Conservation (phyloP, 1,284 basidiomycete species). For the Austroboletus niveus region DNA sequence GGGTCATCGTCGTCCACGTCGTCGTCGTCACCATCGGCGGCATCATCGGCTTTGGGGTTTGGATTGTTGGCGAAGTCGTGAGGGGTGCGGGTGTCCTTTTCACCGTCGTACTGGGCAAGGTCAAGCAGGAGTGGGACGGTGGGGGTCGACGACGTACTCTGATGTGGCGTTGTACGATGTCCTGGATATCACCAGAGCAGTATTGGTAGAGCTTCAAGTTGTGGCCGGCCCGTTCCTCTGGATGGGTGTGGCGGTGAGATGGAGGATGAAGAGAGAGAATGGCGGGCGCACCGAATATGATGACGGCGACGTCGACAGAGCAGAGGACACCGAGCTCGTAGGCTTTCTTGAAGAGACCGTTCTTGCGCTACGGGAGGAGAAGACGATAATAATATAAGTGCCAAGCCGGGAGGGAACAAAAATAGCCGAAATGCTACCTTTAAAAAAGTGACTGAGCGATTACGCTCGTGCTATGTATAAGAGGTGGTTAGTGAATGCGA, state of each 20-base stretch:
- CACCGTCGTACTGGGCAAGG: slow-evolving; percentile 47
- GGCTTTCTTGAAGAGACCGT: slow-evolving; percentile 88
- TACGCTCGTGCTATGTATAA: slow-evolving; percentile 78
- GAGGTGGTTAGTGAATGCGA: slow-evolving; percentile 21
- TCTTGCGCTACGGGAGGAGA: slow-evolving; percentile 62
- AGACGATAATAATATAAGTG: slow-evolving; percentile 41
- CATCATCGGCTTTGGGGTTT: slow-evolving; percentile 38
- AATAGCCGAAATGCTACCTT: slow-evolving; percentile 64
- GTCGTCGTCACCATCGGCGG: slow-evolving; percentile 43
- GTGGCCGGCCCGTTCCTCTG: slow-evolving; percentile 53
- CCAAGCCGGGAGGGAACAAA: slow-evolving; percentile 47
- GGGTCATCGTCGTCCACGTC: slow-evolving; percentile 35
- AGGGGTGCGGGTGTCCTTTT: slow-evolving; percentile 49
- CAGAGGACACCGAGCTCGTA: slow-evolving; percentile 82
- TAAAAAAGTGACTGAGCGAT: slow-evolving; percentile 87
- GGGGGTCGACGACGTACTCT: slow-evolving; percentile 33
- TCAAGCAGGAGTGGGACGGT: neutral
- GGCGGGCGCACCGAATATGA: slow-evolving; percentile 51
- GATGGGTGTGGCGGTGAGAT: slow-evolving; percentile 1
- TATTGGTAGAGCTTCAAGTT: slow-evolving; percentile 65
- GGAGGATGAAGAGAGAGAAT: neutral
- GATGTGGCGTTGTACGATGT: slow-evolving; percentile 50
- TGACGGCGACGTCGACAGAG: slow-evolving; percentile 58
- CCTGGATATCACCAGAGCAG: slow-evolving; percentile 52
- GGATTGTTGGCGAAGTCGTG: slow-evolving; percentile 42